A percentile compares a stretch with the other conserved stretches of the same genome.
These are phyloP conservation scores for Aspergillus floridensis DNA, from an alignment of 2,329 filamentous ascomycete genomes.

Conservation along the genomic window DNA sequence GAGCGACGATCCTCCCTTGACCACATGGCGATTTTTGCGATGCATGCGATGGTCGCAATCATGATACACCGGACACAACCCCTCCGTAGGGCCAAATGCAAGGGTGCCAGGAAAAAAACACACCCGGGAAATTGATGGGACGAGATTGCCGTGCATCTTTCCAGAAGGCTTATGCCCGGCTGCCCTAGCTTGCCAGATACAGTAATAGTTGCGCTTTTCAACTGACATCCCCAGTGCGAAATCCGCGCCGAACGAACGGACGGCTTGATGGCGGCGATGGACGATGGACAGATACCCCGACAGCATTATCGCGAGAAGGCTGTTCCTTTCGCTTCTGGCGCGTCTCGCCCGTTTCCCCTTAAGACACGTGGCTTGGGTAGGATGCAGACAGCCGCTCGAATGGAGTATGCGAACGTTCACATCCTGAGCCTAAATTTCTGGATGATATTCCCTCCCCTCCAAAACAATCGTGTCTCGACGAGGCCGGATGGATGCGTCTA, in stretches of 20 bases:
- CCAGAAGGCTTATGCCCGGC: background rate
- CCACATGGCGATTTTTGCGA: constrained; percentile 6
- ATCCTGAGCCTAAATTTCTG: background rate
- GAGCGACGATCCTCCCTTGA: constrained; percentile 2
- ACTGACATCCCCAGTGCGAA: constrained; percentile 11
- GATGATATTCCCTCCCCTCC: background rate
- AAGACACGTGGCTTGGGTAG: constrained; percentile 21
- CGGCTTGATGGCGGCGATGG: constrained; percentile 8
- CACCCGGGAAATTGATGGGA: background rate
- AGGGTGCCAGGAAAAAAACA: background rate
- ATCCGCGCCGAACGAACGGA: background rate
- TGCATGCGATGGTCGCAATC: background rate
- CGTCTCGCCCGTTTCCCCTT: constrained; percentile 13
- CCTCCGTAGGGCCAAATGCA: constrained; percentile 8
- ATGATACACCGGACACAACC: constrained; percentile 4
- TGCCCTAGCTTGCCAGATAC: no score
- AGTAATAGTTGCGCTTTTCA: constrained; percentile 3
- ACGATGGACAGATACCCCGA: background rate
- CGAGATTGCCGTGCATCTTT: background rate
- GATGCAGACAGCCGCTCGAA: constrained; percentile 16
- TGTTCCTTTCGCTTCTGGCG: constrained; percentile 16
- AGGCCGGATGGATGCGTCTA: background rate
- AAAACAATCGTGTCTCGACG: background rate
- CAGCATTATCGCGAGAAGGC: background rate
- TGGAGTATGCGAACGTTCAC: constrained; percentile 1